A percentile compares a stretch with the other conserved stretches of the same genome.
Conservation (phyloP, 306 rosid species). For the Vachellia collinsii region DNA sequence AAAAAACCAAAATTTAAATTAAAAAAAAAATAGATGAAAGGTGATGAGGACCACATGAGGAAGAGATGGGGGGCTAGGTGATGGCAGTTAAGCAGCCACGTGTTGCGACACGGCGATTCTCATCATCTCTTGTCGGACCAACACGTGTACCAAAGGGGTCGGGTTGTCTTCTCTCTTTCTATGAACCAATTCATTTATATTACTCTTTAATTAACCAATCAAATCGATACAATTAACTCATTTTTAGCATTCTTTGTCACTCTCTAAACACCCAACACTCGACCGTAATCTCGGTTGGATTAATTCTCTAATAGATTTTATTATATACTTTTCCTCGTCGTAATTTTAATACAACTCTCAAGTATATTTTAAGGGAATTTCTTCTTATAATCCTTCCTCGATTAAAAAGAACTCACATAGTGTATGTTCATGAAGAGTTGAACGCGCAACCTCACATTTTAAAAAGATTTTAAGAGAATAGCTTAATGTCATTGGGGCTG, state of each 20-base stretch:
- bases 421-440: too few relatives aligned
- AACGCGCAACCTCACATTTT: too few relatives aligned
- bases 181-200: neutral
- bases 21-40: neutral
- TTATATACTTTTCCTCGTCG: too few relatives aligned
- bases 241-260: neutral
- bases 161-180: constrained; percentile 40
- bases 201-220: neutral
- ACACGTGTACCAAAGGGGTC: constrained; percentile 56
- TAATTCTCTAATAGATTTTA: too few relatives aligned
- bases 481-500: too few relatives aligned
- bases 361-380: too few relatives aligned
- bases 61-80: neutral
- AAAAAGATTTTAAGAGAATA: too few relatives aligned
- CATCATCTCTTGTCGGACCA: constrained; percentile 59
- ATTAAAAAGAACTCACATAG: too few relatives aligned
- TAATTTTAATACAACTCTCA: too few relatives aligned
- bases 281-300: too few relatives aligned
- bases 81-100: neutral
- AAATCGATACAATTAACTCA: neutral
- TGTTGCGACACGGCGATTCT: constrained; percentile 51
- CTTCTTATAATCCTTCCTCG: too few relatives aligned
- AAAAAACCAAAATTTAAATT: too few relatives aligned
- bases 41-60: neutral
- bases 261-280: neutral